Evolutionary conservation across 345 rosid species (phyloP).

Genomic region (Acer yangbiense): DNA sequence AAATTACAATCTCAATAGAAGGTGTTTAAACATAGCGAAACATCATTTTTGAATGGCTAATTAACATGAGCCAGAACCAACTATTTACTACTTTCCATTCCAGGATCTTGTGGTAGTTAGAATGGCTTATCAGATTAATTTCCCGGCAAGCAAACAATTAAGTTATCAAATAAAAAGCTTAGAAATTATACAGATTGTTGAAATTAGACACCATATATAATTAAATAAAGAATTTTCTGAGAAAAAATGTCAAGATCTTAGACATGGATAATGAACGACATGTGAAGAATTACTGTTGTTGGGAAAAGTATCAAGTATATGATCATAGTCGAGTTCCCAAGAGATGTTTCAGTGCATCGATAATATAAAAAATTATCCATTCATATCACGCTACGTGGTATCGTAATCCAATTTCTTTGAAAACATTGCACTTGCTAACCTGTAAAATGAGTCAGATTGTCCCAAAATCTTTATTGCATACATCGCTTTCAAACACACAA

Average conservation of each 20-base stretch:
- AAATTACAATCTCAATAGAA: no score
- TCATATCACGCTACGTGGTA: no score
- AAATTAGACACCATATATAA: background rate
- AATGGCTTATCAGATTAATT: background rate
- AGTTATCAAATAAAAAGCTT: background rate
- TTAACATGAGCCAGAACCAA: no score
- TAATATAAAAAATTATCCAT: no score
- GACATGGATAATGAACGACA: background rate
- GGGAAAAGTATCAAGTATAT: background rate
- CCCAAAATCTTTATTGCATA: background rate
- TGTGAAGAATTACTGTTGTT: background rate
- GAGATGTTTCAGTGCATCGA: background rate
- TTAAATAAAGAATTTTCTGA: background rate
- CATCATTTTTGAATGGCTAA: no score
- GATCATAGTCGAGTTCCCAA: background rate
- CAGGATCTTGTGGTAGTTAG: background rate
- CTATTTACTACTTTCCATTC: background rate
- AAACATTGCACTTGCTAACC: no score
- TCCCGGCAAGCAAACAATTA: background rate
- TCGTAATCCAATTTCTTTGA: no score
- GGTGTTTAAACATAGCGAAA: no score
- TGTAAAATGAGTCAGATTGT: no score
- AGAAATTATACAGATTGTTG: background rate
- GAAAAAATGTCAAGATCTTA: background rate
- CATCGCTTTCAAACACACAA: background rate